Base-by-base conservation (phyloP, 2,329 filamentous ascomycete species). In the Mariannaea sp. region DNA sequence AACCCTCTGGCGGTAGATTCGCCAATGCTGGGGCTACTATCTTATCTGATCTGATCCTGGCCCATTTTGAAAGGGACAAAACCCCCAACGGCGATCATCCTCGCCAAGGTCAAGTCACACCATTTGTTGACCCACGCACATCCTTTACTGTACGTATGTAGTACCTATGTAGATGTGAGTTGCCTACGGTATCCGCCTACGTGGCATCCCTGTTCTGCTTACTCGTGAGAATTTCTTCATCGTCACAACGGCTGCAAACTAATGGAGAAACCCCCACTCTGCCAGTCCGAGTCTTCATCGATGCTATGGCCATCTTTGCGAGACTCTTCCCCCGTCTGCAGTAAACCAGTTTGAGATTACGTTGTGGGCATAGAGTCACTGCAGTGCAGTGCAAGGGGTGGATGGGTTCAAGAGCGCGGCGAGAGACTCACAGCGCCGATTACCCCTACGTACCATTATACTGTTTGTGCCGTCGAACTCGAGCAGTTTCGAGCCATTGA, bases 1-100 rank as follows among this genome's bases (percentile, higher is more conserved):
- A 49, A 41, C n/a, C n/a, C n/a, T n/a, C n/a, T n/a, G n/a, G n/a
- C n/a, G n/a, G n/a, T n/a, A n/a, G 42, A 41, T 42, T 42, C 38
- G 38, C 46, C 30, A n/a, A n/a, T n/a, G 19, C 19, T 13, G 12
- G 22, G 22, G 22, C 22, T 13, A n/a, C 35, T 13, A 64, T 64
- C 61, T 64, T 64, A 64, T 64, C 61, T 64, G 61, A 64, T 64
- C 59, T 32, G 29, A 32, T 32, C 29, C 7, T 10, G 49, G 57
- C 51, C 45, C 44, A 41, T 29, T 50, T 32, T n/a, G 22, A 8
- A 24, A 24, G 22, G 8, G 22, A 24, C 5, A 24, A 40, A 26
- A 32, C 40, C n/a, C n/a, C n/a, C 32, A 27, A 17, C 32, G 26
- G 27, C 42, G 51, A 64, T 81, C 77, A 78, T 61, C 75, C 55